Percentiles rank a stretch among this genome's conserved stretches.
phyloP scores from a whole-genome alignment of 2,329 filamentous ascomycete genomes.

The Pseudocercospora cruenta region DNA sequence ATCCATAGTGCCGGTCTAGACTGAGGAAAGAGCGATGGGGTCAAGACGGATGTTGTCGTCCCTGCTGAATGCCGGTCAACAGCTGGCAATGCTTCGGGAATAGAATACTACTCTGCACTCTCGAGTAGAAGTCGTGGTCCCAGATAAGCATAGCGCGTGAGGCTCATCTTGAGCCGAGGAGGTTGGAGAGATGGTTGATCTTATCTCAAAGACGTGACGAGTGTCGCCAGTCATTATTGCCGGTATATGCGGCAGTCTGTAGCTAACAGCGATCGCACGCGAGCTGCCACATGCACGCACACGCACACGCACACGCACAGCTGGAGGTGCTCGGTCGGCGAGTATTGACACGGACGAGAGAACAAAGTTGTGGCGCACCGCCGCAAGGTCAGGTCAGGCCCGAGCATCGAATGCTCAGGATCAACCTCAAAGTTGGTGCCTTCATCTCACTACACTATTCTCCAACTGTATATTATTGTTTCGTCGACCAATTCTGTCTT shows the following conservation, averaged over 20 bases:
- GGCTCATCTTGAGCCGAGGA: neutral
- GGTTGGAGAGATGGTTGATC: neutral
- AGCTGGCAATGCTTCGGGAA: slow-evolving; percentile 3
- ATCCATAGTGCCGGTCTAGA: neutral
- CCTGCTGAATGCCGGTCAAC: neutral
- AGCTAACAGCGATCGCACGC: neutral
- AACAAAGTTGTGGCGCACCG: neutral
- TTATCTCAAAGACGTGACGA: neutral
- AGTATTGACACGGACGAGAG: slow-evolving; percentile 1
- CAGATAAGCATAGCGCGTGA: neutral
- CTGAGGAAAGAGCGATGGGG: neutral
- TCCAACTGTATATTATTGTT: neutral
- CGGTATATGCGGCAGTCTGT: neutral
- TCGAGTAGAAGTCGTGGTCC: slow-evolving; percentile 3
- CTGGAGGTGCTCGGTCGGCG: neutral
- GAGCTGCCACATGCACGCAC: neutral
- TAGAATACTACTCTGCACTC: neutral
- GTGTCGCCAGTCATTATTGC: neutral
- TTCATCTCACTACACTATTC: neutral
- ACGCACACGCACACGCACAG: neutral
- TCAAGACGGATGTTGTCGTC: neutral
- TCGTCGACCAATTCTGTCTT: neutral
- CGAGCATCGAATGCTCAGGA: neutral
- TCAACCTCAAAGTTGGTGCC: slow-evolving; percentile 1
- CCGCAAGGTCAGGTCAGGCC: neutral